Evolutionary conservation across 768 basidiomycete genomes (phyloP).

Genomic region (Cubamyces lactineus): DNA sequence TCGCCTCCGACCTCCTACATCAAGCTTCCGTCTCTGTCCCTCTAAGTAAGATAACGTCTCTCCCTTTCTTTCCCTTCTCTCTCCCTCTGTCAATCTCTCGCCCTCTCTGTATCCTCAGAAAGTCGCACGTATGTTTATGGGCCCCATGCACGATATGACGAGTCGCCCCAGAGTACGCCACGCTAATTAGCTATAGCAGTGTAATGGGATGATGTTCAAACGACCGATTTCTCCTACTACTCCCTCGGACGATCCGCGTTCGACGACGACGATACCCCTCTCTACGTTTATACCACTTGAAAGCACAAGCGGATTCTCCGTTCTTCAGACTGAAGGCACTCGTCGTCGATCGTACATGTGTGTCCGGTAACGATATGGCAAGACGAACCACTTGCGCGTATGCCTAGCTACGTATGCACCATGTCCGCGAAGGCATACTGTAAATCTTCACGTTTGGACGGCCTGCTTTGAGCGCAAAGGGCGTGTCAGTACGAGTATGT

Average conservation of each 20-base stretch:
- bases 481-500: no score
- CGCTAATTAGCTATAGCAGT: conserved; percentile 32
- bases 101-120: conserved; percentile 26
- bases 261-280: not conserved
- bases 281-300: no score
- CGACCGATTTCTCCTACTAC: conserved; percentile 1
- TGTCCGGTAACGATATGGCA: no score
- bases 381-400: no score
- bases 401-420: no score
- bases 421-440: no score
- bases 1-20: not conserved
- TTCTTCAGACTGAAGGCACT: no score
- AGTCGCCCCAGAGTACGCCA: conserved; percentile 29
- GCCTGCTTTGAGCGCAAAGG: no score
- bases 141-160: conserved; percentile 34
- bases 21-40: conserved; percentile 7
- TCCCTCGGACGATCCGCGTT: not conserved
- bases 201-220: conserved; percentile 30
- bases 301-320: no score
- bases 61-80: conserved; percentile 21
- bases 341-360: no score
- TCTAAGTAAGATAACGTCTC: conserved; percentile 13
- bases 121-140: conserved; percentile 35
- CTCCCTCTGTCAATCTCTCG: conserved; percentile 15
- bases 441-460: no score